phyloP scores from a whole-genome alignment of 768 basidiomycete genomes.

The Suillus sp. region DNA sequence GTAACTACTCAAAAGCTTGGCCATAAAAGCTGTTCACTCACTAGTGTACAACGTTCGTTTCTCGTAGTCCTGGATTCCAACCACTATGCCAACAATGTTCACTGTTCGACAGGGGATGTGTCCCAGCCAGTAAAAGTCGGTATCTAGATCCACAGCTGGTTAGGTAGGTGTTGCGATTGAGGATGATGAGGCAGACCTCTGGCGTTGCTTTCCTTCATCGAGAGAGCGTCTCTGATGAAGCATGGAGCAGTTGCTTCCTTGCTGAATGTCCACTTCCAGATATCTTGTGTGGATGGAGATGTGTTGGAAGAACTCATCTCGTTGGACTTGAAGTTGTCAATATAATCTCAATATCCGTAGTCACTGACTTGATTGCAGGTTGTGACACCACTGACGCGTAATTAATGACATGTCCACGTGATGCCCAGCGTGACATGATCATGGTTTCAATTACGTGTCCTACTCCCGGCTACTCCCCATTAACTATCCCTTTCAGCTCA shows the following conservation, averaged over 20 bases:
- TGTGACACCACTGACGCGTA: not conserved
- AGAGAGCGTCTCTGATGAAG: slow-evolving; percentile 52
- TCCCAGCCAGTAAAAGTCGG: slow-evolving; percentile 73
- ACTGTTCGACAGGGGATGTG: slow-evolving; percentile 70
- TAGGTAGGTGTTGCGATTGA: slow-evolving; percentile 2
- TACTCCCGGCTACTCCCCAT: too few relatives aligned
- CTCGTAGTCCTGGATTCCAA: slow-evolving; percentile 63
- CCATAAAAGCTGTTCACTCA: slow-evolving; percentile 29
- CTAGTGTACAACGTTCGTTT: slow-evolving; percentile 60
- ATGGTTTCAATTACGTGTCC: not conserved
- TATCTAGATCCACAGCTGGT: slow-evolving; percentile 34
- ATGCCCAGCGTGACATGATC: not conserved
- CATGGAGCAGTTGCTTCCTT: slow-evolving; percentile 58
- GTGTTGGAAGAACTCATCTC: slow-evolving; percentile 1
- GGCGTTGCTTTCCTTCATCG: slow-evolving; percentile 41
- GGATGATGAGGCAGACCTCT: slow-evolving; percentile 29
- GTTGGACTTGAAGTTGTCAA: not conserved
- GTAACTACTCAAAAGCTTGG: slow-evolving; percentile 2
- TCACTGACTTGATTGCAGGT: not conserved
- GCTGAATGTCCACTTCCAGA: slow-evolving; percentile 57
- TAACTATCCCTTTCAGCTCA: too few relatives aligned
- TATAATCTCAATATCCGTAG: not conserved
- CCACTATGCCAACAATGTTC: slow-evolving; percentile 60
- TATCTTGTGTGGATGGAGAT: slow-evolving; percentile 19
- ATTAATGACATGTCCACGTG: not conserved